Evolutionary conservation across 106 monocot genomes (phyloP), one percentile per base, ranked within the genome.

Genomic region (Cymbidium sinense): DNA sequence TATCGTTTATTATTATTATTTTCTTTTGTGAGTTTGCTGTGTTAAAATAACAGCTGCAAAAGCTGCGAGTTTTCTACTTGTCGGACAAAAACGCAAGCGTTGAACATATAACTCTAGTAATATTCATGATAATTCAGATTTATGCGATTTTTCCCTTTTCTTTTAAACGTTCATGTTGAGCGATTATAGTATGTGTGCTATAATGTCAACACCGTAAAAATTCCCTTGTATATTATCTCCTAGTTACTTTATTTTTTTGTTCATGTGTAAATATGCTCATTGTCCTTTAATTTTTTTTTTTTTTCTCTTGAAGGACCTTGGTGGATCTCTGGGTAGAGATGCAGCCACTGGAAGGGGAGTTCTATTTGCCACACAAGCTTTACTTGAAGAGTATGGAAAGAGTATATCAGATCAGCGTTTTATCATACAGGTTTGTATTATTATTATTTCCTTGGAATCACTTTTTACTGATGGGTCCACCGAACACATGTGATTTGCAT

Each of bases 271-370:
- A 35, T 35, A 2, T 23, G 43, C 23, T 43, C 43, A 37, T 39
- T 37, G 44, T 74, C 44, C 12, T 73, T 43, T 28, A 4, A 25
- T 12, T 77, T n/a, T n/a, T n/a, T n/a, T n/a, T n/a, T n/a, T n/a
- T 76, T 70, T 77, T 77, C 35, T 19, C 9, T 76, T 76, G 18
- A 70, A 94, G 96, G 96, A 98, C 70, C 88, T 98, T 80, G 91
- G 96, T 77, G 96, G 96, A 76, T 98, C 96, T 74, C 80, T 98
- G 19, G 96, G 96, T 67, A 86, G 96, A 81, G 96, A 98, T 70
- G 91, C 96, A 31, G 96, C 96, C 27, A 98, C 96, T 62, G 90
- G 96, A 85, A 89, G 90, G 65, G 96, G 96, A 64, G 96, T 98
- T 21, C 69, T 98, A 34, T 92, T 94, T 84, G 96, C 94, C 34